Evolutionary conservation across 2,329 filamentous ascomycete genomes (phyloP).

Genomic region (Paraconiothyrium sp.): DNA sequence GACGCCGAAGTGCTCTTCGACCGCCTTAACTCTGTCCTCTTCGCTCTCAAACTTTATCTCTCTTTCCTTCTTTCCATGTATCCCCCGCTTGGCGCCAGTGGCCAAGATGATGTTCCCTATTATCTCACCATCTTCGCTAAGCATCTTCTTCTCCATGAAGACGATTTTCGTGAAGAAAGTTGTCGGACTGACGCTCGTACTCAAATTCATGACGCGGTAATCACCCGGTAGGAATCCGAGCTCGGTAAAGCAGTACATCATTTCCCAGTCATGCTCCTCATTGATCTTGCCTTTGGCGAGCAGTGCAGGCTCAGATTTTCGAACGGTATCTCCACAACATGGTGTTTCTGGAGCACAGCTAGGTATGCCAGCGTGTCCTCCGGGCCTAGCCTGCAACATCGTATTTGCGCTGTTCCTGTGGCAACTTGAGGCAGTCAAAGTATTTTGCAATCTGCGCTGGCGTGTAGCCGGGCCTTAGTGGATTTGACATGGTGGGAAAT

Average conservation of each 20-base stretch:
- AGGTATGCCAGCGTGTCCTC: constrained; percentile 42
- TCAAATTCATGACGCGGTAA: constrained; percentile 47
- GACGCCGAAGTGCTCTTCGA: constrained; percentile 58
- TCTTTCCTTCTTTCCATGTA: constrained; percentile 54
- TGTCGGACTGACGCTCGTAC: constrained; percentile 43
- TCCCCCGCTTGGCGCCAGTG: constrained; percentile 57
- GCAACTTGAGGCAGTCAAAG: constrained; percentile 46
- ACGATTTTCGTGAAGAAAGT: constrained; percentile 45
- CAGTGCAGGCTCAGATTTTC: constrained; percentile 66
- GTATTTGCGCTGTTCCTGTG: constrained; percentile 35
- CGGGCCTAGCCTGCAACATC: constrained; percentile 32
- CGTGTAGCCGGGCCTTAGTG: constrained; percentile 33
- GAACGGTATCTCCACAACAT: constrained; percentile 63
- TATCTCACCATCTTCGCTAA: constrained; percentile 46
- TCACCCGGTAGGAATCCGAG: constrained; percentile 48
- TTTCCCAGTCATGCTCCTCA: constrained; percentile 62
- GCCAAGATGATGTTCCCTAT: constrained; percentile 53
- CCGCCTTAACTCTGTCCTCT: constrained; percentile 53
- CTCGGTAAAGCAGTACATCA: constrained; percentile 70
- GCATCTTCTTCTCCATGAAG: constrained; percentile 62
- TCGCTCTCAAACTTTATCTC: constrained; percentile 54
- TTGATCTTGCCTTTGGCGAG: constrained; percentile 33
- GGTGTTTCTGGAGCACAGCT: constrained; percentile 45
- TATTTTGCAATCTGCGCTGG: constrained; percentile 44
- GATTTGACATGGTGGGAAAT: constrained; percentile 29